These are phyloP conservation scores for Chalciporus piperatus DNA, from an alignment of 768 basidiomycete species.

Conservation along the genomic window DNA sequence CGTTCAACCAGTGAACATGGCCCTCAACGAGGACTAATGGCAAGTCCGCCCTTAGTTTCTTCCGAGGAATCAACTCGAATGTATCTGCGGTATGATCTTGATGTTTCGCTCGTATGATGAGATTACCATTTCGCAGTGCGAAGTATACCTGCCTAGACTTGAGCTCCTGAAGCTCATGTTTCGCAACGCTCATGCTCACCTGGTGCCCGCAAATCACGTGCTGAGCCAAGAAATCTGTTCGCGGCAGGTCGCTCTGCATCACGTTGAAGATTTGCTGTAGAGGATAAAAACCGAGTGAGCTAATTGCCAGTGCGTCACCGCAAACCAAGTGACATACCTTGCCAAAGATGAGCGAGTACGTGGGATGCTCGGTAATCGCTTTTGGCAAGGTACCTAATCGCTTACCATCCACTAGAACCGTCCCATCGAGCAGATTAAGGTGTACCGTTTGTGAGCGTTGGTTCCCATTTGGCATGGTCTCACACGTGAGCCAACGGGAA, in stretches of 20 bases:
- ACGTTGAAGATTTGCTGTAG: constrained; percentile 4
- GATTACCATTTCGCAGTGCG: background rate
- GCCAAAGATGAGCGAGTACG: background rate
- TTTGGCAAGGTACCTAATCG: constrained; percentile 8
- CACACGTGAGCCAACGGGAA: constrained; percentile 13
- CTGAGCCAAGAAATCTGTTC: constrained; percentile 15
- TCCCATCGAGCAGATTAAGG: constrained; percentile 16
- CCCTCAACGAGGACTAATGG: constrained; percentile 15
- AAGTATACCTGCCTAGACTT: constrained; percentile 14
- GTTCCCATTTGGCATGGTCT: background rate
- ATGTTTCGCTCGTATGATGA: constrained; percentile 9
- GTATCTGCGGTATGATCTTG: background rate
- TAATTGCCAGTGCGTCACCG: background rate
- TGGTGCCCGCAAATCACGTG: constrained; percentile 9
- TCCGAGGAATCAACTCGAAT: constrained; percentile 18
- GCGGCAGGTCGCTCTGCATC: constrained; percentile 8
- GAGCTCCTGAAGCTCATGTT: background rate
- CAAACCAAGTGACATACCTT: constrained; percentile 1
- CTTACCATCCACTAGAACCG: constrained; percentile 18
- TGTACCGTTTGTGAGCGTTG: constrained; percentile 9
- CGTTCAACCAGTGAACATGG: constrained; percentile 26
- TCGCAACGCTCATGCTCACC: background rate
- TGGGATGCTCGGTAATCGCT: constrained; percentile 1
- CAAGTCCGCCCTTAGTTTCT: constrained; percentile 14
- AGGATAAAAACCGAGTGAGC: background rate